Evolutionary conservation across 441 rosid species (phyloP), one percentile per base, ranked within the genome.

Genomic region (Pelargonium australe): DNA sequence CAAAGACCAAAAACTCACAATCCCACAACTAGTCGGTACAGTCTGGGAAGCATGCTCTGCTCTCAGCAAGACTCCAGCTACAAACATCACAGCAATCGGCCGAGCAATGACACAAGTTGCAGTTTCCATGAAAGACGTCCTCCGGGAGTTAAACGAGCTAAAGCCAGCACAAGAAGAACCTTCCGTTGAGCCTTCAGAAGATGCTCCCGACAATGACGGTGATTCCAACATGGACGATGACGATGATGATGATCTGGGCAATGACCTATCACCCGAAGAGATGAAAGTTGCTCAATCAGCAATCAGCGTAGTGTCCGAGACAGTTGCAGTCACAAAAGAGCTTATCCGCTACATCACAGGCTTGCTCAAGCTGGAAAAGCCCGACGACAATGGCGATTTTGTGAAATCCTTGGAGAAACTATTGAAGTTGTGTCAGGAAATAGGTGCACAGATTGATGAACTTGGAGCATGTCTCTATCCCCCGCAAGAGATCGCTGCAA

Each of bases 101-200:
- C 89, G 99, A 43, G 91, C 85, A 70, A 87, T 95, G 81, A 87
- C 96, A 1, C 89, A 86, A 72, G 89, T 90, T 75, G 96, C 96
- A 6, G 92, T 86, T 65, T 86, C 95, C 7, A 79, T 90, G 81
- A 89, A 89, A 78, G 99, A 95, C 82, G 97, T 91, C 76, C 85
- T 95, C 71, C 87, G 97, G 31, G 97, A 95, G 85, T 84, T 95
- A 91, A 85, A 91, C 69, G 99, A 95, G 81, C 95, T 95, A 45
- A 91, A 87, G 76, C 91, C 92, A 53, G 85, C 67, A 37, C 66
- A 41, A 0, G 66, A 72, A 49, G 90, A 81, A 61, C 72, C 78
- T 60, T 77, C 81, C 65, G 74, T 77, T 70, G 76, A 64, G 70
- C 66, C 43, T 41, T 61, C 68, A 47, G 83, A 80, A 58, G 70